A percentile compares a stretch with the other conserved stretches of the same genome.
These are phyloP conservation scores for Fusarium burgessii DNA, from an alignment of 2,329 filamentous ascomycete genomes.

Conservation along the genomic window DNA sequence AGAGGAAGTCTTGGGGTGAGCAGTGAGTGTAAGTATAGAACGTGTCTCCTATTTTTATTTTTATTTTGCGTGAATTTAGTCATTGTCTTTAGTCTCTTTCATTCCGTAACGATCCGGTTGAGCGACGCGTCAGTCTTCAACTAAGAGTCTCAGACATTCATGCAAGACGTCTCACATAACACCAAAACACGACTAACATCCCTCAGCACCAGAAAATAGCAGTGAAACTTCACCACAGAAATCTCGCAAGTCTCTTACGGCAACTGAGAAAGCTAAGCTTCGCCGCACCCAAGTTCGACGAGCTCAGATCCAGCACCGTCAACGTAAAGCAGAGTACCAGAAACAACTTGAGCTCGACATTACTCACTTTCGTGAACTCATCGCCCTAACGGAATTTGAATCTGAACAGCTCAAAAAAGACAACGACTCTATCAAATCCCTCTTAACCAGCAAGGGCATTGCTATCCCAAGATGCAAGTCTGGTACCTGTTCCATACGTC, in stretches of 20 bases:
- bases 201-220: constrained; percentile 29
- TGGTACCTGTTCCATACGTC: constrained; percentile 12
- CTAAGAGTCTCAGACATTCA: background rate
- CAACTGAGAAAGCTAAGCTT: constrained; percentile 57
- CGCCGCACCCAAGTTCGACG: constrained; percentile 65
- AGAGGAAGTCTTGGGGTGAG: constrained; percentile 15
- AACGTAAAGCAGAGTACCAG: constrained; percentile 67
- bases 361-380: constrained; percentile 60
- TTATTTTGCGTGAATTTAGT: background rate
- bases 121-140: background rate
- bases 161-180: constrained; percentile 7
- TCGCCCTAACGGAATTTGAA: constrained; percentile 58
- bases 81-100: background rate
- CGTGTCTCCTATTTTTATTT: background rate
- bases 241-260: constrained; percentile 35
- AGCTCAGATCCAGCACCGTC: constrained; percentile 67
- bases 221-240: constrained; percentile 31
- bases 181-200: constrained; percentile 18
- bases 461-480: constrained; percentile 24
- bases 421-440: constrained; percentile 58
- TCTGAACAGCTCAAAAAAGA: constrained; percentile 53
- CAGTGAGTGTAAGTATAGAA: constrained; percentile 45
- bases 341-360: constrained; percentile 66
- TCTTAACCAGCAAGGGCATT: constrained; percentile 48
- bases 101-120: background rate